A percentile compares a stretch with the other conserved stretches of the same genome.
These are phyloP conservation scores for Verbascum thapsus DNA, from an alignment of 257 asterid species.

Conservation along the genomic window DNA sequence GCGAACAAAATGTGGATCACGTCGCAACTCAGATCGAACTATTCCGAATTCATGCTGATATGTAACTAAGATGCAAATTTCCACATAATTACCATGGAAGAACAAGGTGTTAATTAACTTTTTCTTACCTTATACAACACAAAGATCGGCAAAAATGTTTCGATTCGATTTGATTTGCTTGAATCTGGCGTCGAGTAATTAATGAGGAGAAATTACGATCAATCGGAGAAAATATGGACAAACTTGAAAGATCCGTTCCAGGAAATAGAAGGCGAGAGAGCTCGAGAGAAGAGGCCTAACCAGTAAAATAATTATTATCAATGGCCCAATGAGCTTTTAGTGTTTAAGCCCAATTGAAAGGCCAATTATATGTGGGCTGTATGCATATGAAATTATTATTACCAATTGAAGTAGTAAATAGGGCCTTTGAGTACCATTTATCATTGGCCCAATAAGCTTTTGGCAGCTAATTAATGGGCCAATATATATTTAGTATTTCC, in stretches of 20 bases:
- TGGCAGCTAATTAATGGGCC: no score
- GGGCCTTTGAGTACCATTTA: no score
- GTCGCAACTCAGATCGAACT: slow-evolving; percentile 18
- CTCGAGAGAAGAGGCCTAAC: slow-evolving; percentile 33
- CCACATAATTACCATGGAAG: slow-evolving; percentile 28
- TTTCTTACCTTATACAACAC: slow-evolving; percentile 36
- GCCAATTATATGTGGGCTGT: no score
- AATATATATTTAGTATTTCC: no score
- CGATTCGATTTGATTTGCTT: slow-evolving; percentile 30
- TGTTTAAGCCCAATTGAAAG: no score
- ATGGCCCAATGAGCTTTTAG: no score
- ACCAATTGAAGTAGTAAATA: no score
- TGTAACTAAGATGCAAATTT: slow-evolving; percentile 19
- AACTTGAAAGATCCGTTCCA: no score
- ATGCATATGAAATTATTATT: no score
- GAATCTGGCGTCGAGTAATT: slow-evolving; percentile 31
- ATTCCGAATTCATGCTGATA: slow-evolving; percentile 28
- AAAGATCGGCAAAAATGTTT: slow-evolving; percentile 22
- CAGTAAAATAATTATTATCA: slow-evolving; percentile 29
- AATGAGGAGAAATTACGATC: slow-evolving; percentile 28
- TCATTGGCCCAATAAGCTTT: neutral
- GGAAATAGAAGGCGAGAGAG: slow-evolving; percentile 35
- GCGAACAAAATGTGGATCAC: slow-evolving; percentile 31
- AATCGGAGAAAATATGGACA: slow-evolving; percentile 28
- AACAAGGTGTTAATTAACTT: slow-evolving; percentile 31